Conservation (phyloP, 169 alveolate genomes). For the Cardiosporidium cionae region DNA sequence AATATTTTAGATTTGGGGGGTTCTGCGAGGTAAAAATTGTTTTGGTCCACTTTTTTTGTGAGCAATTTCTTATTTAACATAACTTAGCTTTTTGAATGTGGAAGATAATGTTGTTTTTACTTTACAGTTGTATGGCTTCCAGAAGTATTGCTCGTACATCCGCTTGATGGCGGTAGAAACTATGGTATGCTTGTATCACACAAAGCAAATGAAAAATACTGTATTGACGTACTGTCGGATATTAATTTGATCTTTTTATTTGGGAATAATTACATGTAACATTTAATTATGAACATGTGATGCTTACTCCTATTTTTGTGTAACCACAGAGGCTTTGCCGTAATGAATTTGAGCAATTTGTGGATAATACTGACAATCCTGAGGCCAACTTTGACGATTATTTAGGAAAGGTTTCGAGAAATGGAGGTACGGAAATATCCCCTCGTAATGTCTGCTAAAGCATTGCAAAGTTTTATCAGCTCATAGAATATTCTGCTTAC, state of each 20-base stretch:
- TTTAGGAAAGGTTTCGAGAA: background rate
- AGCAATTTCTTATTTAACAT: too few relatives aligned
- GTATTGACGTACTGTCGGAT: too few relatives aligned
- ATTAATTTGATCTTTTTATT: too few relatives aligned
- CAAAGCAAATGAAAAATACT: too few relatives aligned
- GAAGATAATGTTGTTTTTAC: background rate
- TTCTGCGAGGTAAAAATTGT: too few relatives aligned
- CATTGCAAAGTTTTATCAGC: background rate
- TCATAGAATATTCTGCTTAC: background rate
- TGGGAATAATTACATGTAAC: too few relatives aligned
- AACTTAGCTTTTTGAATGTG: too few relatives aligned
- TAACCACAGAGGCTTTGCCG: constrained; percentile 7
- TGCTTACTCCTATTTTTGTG: background rate
- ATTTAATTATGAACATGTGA: background rate
- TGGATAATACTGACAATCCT: constrained; percentile 12
- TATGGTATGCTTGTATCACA: background rate
- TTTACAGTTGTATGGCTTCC: background rate
- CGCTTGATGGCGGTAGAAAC: background rate
- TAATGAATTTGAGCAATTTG: constrained; percentile 6
- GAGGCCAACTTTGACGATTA: constrained; percentile 7
- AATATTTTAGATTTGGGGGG: too few relatives aligned
- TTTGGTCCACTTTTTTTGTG: too few relatives aligned
- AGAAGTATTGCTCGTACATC: background rate
- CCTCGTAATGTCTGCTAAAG: background rate
- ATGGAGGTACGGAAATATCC: constrained; percentile 2